Evolutionary conservation across 1,284 basidiomycete species (phyloP).

Genomic region (Sanguinoderma infundibulare): DNA sequence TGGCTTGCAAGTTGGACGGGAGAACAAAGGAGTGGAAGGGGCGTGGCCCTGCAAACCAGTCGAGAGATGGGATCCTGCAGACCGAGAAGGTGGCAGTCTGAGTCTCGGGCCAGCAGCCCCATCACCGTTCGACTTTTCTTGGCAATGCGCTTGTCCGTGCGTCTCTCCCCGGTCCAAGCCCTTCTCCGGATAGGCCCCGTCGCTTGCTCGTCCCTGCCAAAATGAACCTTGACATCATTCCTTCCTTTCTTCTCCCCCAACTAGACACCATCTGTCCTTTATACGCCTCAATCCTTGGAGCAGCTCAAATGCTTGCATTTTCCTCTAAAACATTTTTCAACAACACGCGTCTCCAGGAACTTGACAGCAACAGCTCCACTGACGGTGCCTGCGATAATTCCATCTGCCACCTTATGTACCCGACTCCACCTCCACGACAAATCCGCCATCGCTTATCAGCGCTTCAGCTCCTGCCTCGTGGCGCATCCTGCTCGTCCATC

Average conservation of each 20-base stretch:
- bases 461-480: neutral
- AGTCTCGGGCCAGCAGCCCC: conserved; percentile 3
- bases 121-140: neutral
- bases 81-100: neutral
- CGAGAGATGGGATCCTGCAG: neutral
- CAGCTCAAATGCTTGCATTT: no score
- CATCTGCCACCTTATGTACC: no score
- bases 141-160: neutral
- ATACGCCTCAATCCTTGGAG: neutral
- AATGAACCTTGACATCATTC: neutral
- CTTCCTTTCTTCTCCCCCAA: neutral
- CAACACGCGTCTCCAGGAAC: neutral
- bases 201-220: neutral
- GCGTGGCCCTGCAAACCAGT: conserved; percentile 18
- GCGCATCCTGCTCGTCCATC: neutral
- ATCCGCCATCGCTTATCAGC: neutral
- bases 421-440: neutral
- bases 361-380: neutral
- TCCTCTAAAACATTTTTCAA: no score
- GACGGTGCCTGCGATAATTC: neutral
- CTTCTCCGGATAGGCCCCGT: neutral
- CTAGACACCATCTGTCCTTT: neutral
- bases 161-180: neutral
- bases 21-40: conserved; percentile 29
- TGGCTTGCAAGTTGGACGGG: neutral